Evolutionary conservation across 352 stramenopile genomes (phyloP).

Genomic region (Peronospora destructor): DNA sequence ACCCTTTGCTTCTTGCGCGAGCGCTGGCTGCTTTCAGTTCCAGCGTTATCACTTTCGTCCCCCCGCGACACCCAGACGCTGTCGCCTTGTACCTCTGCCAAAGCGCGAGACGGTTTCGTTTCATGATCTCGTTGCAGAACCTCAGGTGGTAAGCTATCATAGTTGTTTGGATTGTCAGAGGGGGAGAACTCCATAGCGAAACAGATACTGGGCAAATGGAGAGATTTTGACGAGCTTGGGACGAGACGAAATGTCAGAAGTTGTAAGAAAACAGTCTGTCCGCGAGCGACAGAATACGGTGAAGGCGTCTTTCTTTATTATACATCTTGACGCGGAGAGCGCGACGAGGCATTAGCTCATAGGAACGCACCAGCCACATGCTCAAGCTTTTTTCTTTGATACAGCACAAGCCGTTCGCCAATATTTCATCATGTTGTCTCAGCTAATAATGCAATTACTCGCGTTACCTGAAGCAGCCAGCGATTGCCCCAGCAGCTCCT

Average conservation of each 20-base stretch:
- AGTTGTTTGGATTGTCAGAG: constrained; percentile 11
- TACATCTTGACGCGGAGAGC: not conserved
- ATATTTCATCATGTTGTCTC: constrained; percentile 13
- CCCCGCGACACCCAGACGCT: not conserved
- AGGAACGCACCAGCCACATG: not conserved
- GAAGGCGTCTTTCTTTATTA: not conserved
- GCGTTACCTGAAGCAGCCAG: constrained; percentile 32
- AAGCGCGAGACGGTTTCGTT: not conserved
- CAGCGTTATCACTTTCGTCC: constrained; percentile 10
- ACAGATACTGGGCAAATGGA: constrained; percentile 2
- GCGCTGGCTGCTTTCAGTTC: constrained; percentile 10
- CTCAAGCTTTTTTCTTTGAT: not conserved
- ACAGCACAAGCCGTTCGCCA: not conserved
- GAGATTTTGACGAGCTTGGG: constrained; percentile 2
- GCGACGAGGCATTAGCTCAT: not conserved
- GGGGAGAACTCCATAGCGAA: constrained; percentile 17
- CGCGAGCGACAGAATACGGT: not conserved
- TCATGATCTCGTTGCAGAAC: constrained; percentile 12
- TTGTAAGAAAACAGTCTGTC: constrained; percentile 1
- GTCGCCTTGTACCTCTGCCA: not conserved
- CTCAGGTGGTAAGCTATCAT: constrained; percentile 11
- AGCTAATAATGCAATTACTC: constrained; percentile 58
- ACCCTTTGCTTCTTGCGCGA: constrained; percentile 49
- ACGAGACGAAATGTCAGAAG: constrained; percentile 1
- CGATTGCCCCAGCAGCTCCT: constrained; percentile 64